phyloP scores from a whole-genome alignment of 805 yeast species.

The Sugiyamaella mastotermitis region DNA sequence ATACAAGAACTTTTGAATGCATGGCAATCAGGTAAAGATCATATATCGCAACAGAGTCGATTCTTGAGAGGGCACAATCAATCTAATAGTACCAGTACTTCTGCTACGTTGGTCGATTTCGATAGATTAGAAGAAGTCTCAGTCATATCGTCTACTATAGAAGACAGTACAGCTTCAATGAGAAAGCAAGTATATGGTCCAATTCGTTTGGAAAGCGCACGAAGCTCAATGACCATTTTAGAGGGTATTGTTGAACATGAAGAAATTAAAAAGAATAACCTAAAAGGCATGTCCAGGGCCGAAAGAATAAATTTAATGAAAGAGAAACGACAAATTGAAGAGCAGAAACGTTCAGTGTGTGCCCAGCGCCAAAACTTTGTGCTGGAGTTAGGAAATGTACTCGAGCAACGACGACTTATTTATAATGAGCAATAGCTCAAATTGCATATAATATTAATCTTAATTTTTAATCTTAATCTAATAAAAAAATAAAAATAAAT shows the following conservation, averaged over 20 bases:
- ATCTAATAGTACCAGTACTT: slow-evolving; percentile 4
- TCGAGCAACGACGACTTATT: background rate
- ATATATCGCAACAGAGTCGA: background rate
- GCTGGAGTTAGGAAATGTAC: slow-evolving; percentile 22
- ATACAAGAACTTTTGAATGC: slow-evolving; percentile 15
- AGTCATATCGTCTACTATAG: background rate
- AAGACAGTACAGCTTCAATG: slow-evolving; percentile 1
- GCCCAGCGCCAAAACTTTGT: slow-evolving; percentile 19
- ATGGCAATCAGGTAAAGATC: slow-evolving; percentile 14
- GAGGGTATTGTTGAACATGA: slow-evolving; percentile 23
- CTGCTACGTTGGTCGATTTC: slow-evolving; percentile 3
- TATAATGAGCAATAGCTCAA: background rate
- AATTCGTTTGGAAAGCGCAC: slow-evolving; percentile 8
- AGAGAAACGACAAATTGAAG: slow-evolving; percentile 18
- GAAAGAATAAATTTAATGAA: slow-evolving; percentile 21
- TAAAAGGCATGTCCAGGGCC: too few relatives aligned
- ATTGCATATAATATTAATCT: background rate
- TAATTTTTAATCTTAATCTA: background rate
- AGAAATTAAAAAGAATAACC: slow-evolving; percentile 4
- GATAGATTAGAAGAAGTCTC: background rate
- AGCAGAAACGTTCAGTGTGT: slow-evolving; percentile 8
- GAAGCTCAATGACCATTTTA: slow-evolving; percentile 17
- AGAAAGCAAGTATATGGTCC: slow-evolving; percentile 8
- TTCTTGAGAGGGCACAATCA: slow-evolving; percentile 1
- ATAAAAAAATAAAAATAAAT: background rate